phyloP scores from a whole-genome alignment of 208 protist genomes.

The Wallacemonas rigidus region DNA sequence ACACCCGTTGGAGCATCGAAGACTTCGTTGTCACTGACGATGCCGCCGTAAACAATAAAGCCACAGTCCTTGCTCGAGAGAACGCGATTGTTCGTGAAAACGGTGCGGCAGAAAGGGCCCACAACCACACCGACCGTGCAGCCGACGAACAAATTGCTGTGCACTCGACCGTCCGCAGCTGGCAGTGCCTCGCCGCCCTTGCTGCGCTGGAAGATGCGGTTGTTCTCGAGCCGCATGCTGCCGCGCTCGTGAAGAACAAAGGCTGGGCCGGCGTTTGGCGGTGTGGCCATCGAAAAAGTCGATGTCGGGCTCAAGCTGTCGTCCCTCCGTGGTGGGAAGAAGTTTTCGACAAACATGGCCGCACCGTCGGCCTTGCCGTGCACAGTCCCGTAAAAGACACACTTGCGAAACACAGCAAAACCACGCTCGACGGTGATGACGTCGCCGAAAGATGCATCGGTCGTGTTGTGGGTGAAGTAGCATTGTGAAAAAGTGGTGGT shows the following conservation, averaged over 20 bases:
- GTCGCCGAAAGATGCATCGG: conserved; percentile 47
- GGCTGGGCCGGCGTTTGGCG: background rate
- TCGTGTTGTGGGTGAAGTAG: conserved; percentile 62
- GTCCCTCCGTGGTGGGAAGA: conserved; percentile 28
- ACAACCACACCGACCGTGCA: conserved; percentile 43
- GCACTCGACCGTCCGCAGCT: conserved; percentile 43
- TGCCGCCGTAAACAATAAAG: conserved; percentile 59
- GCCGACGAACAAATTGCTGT: conserved; percentile 50
- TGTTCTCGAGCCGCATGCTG: conserved; percentile 39
- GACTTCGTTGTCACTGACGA: conserved; percentile 72
- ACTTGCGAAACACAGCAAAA: conserved; percentile 57
- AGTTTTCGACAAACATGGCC: conserved; percentile 58
- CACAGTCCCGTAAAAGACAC: conserved; percentile 72
- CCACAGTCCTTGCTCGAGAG: conserved; percentile 52
- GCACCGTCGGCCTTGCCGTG: conserved; percentile 48
- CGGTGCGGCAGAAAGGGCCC: conserved; percentile 56
- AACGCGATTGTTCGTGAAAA: conserved; percentile 61
- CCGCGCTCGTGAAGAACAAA: conserved; percentile 55
- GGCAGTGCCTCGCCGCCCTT: conserved; percentile 45
- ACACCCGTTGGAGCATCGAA: conserved; percentile 48
- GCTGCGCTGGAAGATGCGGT: conserved; percentile 51
- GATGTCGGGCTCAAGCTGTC: background rate
- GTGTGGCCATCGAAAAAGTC: background rate
- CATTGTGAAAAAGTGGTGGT: conserved; percentile 52
- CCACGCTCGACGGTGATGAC: conserved; percentile 56